phyloP scores from a whole-genome alignment of 2,329 filamentous ascomycete species.

The Trichothecium sympodiale region DNA sequence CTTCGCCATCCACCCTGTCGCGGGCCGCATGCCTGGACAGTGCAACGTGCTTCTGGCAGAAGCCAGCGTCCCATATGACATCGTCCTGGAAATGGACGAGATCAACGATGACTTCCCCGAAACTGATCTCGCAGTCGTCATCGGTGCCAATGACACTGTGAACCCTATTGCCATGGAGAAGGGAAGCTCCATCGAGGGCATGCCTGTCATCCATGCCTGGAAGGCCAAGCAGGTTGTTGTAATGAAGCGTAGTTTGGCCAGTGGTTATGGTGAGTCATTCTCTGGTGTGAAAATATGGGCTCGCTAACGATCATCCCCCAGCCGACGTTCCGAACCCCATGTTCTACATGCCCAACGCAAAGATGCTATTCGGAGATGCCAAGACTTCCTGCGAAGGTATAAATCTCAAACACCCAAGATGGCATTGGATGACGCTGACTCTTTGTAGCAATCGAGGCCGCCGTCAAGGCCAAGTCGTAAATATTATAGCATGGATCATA shows the following conservation, averaged over 20 bases:
- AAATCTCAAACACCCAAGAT: constrained; percentile 14
- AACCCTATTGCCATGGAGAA: constrained; percentile 82
- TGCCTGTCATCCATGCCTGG: constrained; percentile 88
- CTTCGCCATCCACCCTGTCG: constrained; percentile 84
- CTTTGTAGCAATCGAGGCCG: constrained; percentile 26
- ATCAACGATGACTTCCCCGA: constrained; percentile 87
- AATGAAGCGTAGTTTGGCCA: constrained; percentile 86
- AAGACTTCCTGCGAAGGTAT: constrained; percentile 70
- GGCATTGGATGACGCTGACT: constrained; percentile 11
- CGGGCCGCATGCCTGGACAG: constrained; percentile 85
- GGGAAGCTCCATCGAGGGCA: constrained; percentile 75
- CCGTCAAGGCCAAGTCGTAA: constrained; percentile 23
- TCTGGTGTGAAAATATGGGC: not conserved
- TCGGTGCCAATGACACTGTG: constrained; percentile 86
- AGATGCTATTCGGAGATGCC: constrained; percentile 88
- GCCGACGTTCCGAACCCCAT: constrained; percentile 87
- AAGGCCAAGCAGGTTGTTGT: constrained; percentile 89
- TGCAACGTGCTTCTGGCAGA: constrained; percentile 87
- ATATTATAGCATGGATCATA: constrained; percentile 1
- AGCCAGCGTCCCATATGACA: constrained; percentile 80
- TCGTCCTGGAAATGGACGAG: constrained; percentile 91
- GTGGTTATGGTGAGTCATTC: constrained; percentile 60
- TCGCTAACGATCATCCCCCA: constrained; percentile 17
- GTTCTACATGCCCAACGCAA: constrained; percentile 83
- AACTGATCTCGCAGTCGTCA: constrained; percentile 78